These are phyloP conservation scores for Leccinum truebloodii DNA, from an alignment of 768 basidiomycete genomes.

Conservation along the genomic window DNA sequence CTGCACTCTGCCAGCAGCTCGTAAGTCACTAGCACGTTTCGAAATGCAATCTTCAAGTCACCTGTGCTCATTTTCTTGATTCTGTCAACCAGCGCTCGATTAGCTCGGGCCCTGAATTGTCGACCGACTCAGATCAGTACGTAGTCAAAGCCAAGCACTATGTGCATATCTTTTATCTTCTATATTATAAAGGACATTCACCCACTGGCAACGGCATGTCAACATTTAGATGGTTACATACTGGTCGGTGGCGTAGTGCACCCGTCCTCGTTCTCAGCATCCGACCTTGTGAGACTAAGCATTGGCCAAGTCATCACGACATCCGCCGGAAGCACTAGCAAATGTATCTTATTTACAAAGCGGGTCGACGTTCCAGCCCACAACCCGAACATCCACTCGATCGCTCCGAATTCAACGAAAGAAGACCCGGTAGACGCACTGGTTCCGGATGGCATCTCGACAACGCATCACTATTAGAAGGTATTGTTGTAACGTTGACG, in stretches of 20 bases:
- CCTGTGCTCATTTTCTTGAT: neutral
- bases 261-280: neutral
- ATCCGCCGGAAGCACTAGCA: slow-evolving; percentile 49
- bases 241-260: neutral
- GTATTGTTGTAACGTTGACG: too few species aligned
- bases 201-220: neutral
- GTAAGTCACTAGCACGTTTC: neutral
- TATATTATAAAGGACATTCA: neutral
- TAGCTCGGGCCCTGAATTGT: neutral
- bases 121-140: neutral
- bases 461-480: neutral
- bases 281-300: neutral
- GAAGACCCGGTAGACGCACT: neutral
- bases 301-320: neutral
- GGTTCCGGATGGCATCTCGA: neutral
- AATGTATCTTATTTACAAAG: slow-evolving; percentile 67
- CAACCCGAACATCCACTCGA: neutral
- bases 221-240: too few species aligned
- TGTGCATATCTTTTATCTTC: neutral
- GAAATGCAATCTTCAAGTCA: neutral
- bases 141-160: neutral
- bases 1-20: too few species aligned
- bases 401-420: neutral
- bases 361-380: neutral
- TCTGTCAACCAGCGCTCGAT: neutral